Evolutionary conservation across 2,329 filamentous ascomycete genomes (phyloP), one percentile per base, ranked within the genome.

Genomic region (Pseudovirgaria hyperparasitica): DNA sequence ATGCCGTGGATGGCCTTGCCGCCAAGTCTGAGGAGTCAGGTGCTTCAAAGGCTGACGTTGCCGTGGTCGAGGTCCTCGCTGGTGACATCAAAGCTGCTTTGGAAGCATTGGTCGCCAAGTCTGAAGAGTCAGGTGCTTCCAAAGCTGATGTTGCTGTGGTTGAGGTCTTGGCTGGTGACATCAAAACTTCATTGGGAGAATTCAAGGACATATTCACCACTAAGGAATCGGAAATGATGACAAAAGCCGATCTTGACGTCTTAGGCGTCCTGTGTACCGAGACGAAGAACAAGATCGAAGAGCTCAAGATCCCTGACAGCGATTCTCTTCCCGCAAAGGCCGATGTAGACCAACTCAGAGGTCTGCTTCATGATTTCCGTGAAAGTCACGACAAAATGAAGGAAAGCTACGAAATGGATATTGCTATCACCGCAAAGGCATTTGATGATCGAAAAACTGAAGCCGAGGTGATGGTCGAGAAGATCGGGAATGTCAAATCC

Each of bases 381-480:
- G 60, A 65, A 19, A 63, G 60, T n/a, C 69, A 75, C 27, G 66
- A 71, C n/a, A 65, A 78, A 32, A 61, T 90, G 37, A 76, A 71
- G 35, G 76, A 82, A 23, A 73, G 81, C 48, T 76, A 78, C 37
- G 77, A 79, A 40, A 73, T 63, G 3, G 76, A 86, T 29, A 74
- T 79, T 24, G 76, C 82, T 22, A 62, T 80, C 14, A 84, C 77
- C 10, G 73, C 74, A 2, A 82, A 82, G 54, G 77, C 79, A 1
- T 77, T 90, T 23, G 82, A 90, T 28, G 78, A 87, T 32, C 78
- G 84, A 15, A 84, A 87, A 45, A 70, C 77, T 23, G 87, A 94
- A 50, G 84, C 82, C 28, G 76, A 77, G 13, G 76, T 74, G 9
- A 71, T 93, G 14, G 68, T 78, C 9, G 77, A 87, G 33, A 76